Conservation (phyloP, 2,329 filamentous ascomycete genomes). For the Zopfia rhizophila region DNA sequence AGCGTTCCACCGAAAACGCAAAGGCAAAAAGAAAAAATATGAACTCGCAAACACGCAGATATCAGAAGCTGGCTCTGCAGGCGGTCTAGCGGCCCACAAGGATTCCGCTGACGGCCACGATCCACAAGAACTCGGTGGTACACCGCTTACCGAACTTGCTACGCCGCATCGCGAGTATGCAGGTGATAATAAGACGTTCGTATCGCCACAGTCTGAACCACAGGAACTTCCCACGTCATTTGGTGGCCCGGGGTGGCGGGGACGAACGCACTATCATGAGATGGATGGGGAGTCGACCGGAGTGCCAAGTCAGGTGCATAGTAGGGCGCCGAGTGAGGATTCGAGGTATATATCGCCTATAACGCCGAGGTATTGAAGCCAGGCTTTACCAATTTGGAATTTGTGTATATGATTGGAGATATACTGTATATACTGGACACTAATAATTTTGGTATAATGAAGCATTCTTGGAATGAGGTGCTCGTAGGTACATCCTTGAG, state of each 20-base stretch:
- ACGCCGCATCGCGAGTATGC: conserved; percentile 23
- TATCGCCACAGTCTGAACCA: conserved; percentile 33
- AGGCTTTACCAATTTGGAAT: no score
- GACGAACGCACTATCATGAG: conserved; percentile 28
- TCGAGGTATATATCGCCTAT: conserved; percentile 19
- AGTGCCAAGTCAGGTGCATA: conserved; percentile 22
- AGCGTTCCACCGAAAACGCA: conserved; percentile 35
- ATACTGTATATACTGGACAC: no score
- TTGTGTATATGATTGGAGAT: no score
- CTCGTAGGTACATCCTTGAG: no score
- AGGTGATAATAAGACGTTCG: conserved; percentile 29
- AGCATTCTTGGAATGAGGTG: no score
- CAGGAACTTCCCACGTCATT: conserved; percentile 37
- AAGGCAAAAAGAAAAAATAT: conserved; percentile 23
- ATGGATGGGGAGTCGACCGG: conserved; percentile 28
- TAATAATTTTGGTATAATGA: no score
- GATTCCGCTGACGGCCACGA: conserved; percentile 10
- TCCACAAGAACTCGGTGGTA: conserved; percentile 38
- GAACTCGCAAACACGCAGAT: conserved; percentile 35
- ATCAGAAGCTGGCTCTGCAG: conserved; percentile 20
- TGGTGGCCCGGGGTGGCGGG: conserved; percentile 35
- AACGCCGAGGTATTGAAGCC: no score
- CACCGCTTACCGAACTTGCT: conserved; percentile 35
- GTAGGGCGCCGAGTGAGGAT: conserved; percentile 34
- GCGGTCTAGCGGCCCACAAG: conserved; percentile 21